Percentiles rank a stretch among this genome's conserved stretches.
These are phyloP conservation scores for Penstemon davidsonii DNA, from an alignment of 257 asterid species.

Conservation along the genomic window DNA sequence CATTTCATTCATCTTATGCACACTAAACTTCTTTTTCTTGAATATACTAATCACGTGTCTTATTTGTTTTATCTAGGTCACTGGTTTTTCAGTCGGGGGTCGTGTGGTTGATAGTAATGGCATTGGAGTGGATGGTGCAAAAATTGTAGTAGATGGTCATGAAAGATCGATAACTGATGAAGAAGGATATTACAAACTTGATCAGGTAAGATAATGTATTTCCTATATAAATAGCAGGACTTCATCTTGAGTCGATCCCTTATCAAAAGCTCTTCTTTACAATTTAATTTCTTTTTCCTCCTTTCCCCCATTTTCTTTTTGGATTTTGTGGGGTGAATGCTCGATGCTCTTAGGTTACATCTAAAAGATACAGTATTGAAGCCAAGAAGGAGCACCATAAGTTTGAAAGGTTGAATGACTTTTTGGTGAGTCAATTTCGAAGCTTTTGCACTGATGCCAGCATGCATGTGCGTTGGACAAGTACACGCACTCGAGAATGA, in stretches of 20 bases:
- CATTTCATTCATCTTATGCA: constrained; percentile 10
- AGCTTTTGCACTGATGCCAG: constrained; percentile 10
- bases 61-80: constrained; percentile 59
- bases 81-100: constrained; percentile 98
- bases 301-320: not conserved
- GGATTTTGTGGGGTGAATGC: constrained; percentile 25
- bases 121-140: constrained; percentile 69
- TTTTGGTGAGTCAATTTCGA: constrained; percentile 62
- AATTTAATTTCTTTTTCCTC: constrained; percentile 13
- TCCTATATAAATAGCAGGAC: constrained; percentile 3
- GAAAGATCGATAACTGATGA: constrained; percentile 76
- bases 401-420: constrained; percentile 69
- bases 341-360: constrained; percentile 67
- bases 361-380: constrained; percentile 77
- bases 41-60: constrained; percentile 6
- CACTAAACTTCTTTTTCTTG: constrained; percentile 12
- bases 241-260: constrained; percentile 9
- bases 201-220: constrained; percentile 66
- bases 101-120: constrained; percentile 92
- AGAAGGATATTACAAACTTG: constrained; percentile 92
- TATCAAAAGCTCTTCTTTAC: constrained; percentile 5
- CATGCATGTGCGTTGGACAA: constrained; percentile 20
- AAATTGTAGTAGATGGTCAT: constrained; percentile 75
- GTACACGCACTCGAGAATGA: constrained; percentile 8
- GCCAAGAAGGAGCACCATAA: constrained; percentile 85